Base-by-base conservation (phyloP, 768 basidiomycete genomes). In the Guyanaporus albipodus region DNA sequence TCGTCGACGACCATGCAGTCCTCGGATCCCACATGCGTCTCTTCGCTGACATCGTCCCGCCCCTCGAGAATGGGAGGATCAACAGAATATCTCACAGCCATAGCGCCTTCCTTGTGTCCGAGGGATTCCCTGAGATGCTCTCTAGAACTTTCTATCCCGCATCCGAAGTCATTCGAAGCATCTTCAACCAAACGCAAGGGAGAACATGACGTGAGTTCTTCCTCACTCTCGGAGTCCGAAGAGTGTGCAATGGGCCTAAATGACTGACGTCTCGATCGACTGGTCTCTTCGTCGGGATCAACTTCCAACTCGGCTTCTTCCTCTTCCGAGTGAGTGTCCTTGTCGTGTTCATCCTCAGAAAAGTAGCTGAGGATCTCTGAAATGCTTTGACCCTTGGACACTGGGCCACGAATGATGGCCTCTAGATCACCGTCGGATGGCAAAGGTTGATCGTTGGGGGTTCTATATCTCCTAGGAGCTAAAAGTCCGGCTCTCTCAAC, bases 261-360 rank as follows among this genome's bases (percentile, higher is more conserved):
- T 26, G 60, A 33, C 17, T 70, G 49, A 62, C 70, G 43, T 64
- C 56, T 55, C 58, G 52, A 42, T 61, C 66, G 55, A 24, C 70
- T 61, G 6, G 40, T 22, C 23, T 70, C 67, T 17, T 62, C 57
- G 4, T 70, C 67, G 12, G 66, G 49, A 18, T 74, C 72, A 22
- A 74, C 75, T 18, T 73, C 69, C 14, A 70, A 68, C 29, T 70
- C 68, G 14, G 66, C 70, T 38, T 73, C 70, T 14, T 68, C 70
- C 31, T 73, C 74, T 45, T 69, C 68, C 11, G 70, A 68, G 8
- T 66, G 61, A 15, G 59, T 47, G 18, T 73, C 64, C 33, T 75
- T 65, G 10, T 66, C 63, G 28, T 58, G 63, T 3, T 63, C 59
- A 9, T 61, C 38, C 11, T 51, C 69, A 57, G 51, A 52, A 42